Evolutionary conservation across 1,284 basidiomycete species (phyloP), one percentile per base, ranked within the genome.

Genomic region (Ceratobasidium sp.): DNA sequence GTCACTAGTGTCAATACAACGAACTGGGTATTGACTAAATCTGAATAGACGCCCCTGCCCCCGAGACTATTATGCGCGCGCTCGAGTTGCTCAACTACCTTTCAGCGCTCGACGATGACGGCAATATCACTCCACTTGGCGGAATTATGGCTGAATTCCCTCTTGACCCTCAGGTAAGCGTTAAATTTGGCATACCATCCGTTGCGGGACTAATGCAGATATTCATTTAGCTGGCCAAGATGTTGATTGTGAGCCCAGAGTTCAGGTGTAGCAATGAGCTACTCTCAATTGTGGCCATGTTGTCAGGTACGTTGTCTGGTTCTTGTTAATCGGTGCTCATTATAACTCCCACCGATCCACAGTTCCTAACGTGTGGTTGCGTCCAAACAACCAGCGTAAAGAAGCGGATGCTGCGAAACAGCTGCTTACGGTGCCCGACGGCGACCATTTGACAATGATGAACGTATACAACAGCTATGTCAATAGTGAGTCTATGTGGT

Each of bases 121-220:
- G 97, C 16, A 90, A 94, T 75, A 81, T 99, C 71, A 99, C 97
- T 0, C 82, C 90, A 0, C 83, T 98, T 1, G 97, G 97, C 14
- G 84, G 83, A 57, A 92, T 96, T 74, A 98, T 99, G 97, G 97
- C 97, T 12, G 96, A 98, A 76, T 98, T 99, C 83, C 97, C 97
- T 16, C 86, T 99, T 32, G 97, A 99, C 80, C 97, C 97, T 36
- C 97, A 98, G 84, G 91, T 90, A 75, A 50, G 76, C 65, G 16
- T 45, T 10, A 9, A 18, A n/a, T 4, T 18, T 18, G 3, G 3
- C 18, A 3, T 18, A 8, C 18, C 18, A 23, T 71, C 16, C 3
- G 9, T 10, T 10, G 3, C 41, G 2, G n/a, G 21, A 45, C 28
- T 1, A 12, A 12, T 45, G 43, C 43, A 10, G 18, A 45, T 10